Evolutionary conservation across 2,329 filamentous ascomycete genomes (phyloP).

Genomic region (Nakataea oryzae): DNA sequence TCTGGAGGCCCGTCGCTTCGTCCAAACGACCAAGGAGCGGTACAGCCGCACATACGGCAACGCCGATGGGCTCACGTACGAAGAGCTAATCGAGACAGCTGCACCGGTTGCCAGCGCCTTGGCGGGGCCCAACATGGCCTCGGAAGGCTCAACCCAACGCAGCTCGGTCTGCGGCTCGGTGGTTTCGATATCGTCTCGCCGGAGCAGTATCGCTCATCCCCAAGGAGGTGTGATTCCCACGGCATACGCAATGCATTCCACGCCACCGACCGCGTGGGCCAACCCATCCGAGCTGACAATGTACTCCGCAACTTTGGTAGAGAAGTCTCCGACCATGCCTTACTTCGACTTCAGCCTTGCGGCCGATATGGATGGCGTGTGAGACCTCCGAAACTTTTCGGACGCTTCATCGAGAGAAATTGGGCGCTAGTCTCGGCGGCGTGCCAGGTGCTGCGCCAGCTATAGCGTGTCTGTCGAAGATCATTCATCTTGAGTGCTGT

Average conservation of each 20-base stretch:
- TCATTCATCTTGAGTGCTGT: no score
- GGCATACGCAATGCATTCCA: not conserved
- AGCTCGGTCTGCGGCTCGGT: constrained; percentile 7
- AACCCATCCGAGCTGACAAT: not conserved
- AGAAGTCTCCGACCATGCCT: not conserved
- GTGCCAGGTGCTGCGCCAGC: no score
- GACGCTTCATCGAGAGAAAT: no score
- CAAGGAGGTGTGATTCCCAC: constrained; percentile 8
- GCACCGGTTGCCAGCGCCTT: not conserved
- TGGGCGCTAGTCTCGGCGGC: no score
- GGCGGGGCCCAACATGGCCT: constrained; percentile 7
- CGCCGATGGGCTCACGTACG: not conserved
- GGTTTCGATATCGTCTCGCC: constrained; percentile 8
- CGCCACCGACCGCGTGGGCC: not conserved
- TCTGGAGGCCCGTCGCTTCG: constrained; percentile 38
- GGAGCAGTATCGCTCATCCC: constrained; percentile 12
- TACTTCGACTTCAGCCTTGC: not conserved
- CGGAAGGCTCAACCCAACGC: constrained; percentile 2
- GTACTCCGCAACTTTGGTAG: not conserved
- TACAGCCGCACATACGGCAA: constrained; percentile 5
- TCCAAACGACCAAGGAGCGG: constrained; percentile 15
- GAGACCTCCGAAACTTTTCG: not conserved
- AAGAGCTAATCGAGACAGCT: not conserved
- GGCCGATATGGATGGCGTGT: not conserved
- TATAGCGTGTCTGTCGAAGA: no score